These are phyloP conservation scores for Cryptococcus sp. DNA, from an alignment of 1,284 basidiomycete genomes.

Conservation along the genomic window DNA sequence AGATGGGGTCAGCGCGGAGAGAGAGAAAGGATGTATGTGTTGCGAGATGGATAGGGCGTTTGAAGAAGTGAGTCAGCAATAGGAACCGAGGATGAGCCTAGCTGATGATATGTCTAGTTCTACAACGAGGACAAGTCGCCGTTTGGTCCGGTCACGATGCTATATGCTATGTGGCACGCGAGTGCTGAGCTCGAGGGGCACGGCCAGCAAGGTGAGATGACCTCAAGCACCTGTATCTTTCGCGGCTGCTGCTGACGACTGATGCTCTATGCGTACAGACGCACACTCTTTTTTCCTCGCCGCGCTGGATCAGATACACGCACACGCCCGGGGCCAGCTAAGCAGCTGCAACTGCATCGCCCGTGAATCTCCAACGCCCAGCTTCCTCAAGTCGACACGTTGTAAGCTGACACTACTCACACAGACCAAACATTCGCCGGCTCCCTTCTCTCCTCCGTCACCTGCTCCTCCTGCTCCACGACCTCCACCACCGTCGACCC, in stretches of 20 bases:
- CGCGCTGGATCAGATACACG: slow-evolving; percentile 76
- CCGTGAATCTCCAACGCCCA: slow-evolving; percentile 47
- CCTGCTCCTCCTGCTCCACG: slow-evolving; percentile 70
- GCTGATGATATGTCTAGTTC: slow-evolving; percentile 54
- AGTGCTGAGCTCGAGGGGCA: slow-evolving; percentile 81
- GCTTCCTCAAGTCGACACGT: neutral
- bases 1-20: slow-evolving; percentile 21
- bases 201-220: slow-evolving; percentile 69
- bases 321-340: slow-evolving; percentile 62
- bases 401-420: neutral
- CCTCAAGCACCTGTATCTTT: neutral
- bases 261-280: slow-evolving; percentile 20
- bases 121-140: slow-evolving; percentile 67
- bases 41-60: slow-evolving; percentile 95
- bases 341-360: slow-evolving; percentile 79
- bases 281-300: slow-evolving; percentile 66
- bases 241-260: neutral
- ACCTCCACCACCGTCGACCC: slow-evolving; percentile 79
- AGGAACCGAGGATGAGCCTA: neutral
- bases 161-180: slow-evolving; percentile 82
- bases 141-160: slow-evolving; percentile 78
- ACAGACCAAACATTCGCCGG: slow-evolving; percentile 80
- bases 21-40: slow-evolving; percentile 71
- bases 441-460: slow-evolving; percentile 80
- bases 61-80: slow-evolving; percentile 60